Percentiles rank a stretch among this genome's conserved stretches.
phyloP scores from a whole-genome alignment of 2,329 filamentous ascomycete species.

The Fusarium globosum region DNA sequence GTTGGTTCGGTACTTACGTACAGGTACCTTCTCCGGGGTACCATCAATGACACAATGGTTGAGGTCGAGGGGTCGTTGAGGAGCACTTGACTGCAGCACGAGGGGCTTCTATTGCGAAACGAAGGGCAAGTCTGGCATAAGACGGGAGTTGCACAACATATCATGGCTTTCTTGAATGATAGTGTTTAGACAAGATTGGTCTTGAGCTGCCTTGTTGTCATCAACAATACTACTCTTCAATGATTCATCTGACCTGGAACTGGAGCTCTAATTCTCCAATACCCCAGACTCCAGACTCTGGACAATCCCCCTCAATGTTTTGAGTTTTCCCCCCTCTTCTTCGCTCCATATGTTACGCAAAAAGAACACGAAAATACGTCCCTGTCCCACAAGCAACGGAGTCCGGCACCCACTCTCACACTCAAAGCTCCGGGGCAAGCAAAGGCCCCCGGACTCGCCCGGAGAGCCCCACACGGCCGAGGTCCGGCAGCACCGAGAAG shows the following conservation, averaged over 20 bases:
- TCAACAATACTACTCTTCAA: background rate
- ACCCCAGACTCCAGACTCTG: constrained; percentile 30
- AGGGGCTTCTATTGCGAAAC: constrained; percentile 27
- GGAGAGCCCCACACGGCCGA: constrained; percentile 42
- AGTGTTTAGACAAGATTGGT: constrained; percentile 24
- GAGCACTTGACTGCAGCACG: constrained; percentile 34
- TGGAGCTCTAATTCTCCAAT: constrained; percentile 18
- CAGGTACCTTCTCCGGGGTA: constrained; percentile 31
- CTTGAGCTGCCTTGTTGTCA: background rate
- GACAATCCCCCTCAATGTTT: constrained; percentile 7
- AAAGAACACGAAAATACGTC: background rate
- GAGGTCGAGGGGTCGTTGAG: constrained; percentile 13
- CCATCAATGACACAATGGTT: constrained; percentile 44
- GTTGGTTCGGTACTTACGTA: constrained; percentile 42
- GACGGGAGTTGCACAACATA: constrained; percentile 35
- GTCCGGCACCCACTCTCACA: constrained; percentile 31
- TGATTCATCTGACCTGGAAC: constrained; percentile 4
- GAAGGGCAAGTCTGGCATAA: constrained; percentile 20
- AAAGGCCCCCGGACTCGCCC: constrained; percentile 38
- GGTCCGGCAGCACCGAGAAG: constrained; percentile 39
- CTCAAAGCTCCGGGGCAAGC: constrained; percentile 19
- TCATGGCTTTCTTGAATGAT: constrained; percentile 10
- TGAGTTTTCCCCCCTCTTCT: background rate
- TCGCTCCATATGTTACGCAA: constrained; percentile 5
- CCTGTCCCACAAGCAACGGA: constrained; percentile 31